Evolutionary conservation across 148 eudicot species (phyloP).

Genomic region (Rhododendron griersonianum): DNA sequence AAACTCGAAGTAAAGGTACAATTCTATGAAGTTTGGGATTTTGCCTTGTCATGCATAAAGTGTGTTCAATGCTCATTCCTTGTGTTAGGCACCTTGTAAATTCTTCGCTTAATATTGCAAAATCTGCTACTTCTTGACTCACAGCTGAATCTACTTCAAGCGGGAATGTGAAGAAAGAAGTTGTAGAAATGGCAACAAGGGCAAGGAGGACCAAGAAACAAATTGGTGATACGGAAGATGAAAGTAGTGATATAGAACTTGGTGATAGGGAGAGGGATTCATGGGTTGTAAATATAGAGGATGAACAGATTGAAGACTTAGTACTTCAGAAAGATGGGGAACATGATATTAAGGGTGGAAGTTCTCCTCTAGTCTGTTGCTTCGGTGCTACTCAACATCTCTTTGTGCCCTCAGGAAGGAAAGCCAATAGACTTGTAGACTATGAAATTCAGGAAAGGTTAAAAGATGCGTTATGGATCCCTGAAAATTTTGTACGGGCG

Average conservation of each 20-base stretch:
- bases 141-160: constrained; percentile 44
- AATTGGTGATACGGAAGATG: constrained; percentile 24
- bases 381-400: constrained; percentile 82
- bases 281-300: constrained; percentile 30
- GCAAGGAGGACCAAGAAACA: constrained; percentile 58
- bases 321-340: constrained; percentile 41
- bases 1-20: constrained; percentile 64
- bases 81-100: neutral
- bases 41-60: neutral
- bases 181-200: constrained; percentile 43
- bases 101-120: neutral
- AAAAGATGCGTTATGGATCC: constrained; percentile 74
- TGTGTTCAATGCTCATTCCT: neutral
- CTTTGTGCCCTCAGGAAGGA: constrained; percentile 79
- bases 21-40: neutral
- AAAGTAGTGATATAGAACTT: constrained; percentile 39
- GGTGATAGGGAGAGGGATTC: constrained; percentile 38
- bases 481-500: constrained; percentile 74
- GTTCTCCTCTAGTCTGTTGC: constrained; percentile 93
- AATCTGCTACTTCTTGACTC: neutral
- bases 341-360: constrained; percentile 60
- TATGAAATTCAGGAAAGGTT: constrained; percentile 57
- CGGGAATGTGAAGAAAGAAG: constrained; percentile 31
- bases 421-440: constrained; percentile 76
- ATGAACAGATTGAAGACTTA: constrained; percentile 41